phyloP scores from a whole-genome alignment of 345 rosid genomes.

The Citrus medica region DNA sequence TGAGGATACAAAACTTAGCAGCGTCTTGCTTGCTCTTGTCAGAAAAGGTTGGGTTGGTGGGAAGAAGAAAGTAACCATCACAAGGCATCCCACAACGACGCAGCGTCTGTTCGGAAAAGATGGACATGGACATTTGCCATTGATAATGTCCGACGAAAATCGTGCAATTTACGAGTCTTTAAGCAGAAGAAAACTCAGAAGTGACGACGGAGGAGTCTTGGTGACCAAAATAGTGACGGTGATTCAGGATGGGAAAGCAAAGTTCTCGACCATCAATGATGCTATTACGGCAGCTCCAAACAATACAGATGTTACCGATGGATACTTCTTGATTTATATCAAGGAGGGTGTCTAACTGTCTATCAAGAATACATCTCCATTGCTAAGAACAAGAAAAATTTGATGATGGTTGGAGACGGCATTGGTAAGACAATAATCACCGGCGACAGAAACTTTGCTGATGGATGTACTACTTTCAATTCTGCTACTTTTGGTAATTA shows the following conservation, averaged over 20 bases:
- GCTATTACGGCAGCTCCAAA: conserved; percentile 77
- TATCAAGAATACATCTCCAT: conserved; percentile 75
- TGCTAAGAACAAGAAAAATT: conserved; percentile 57
- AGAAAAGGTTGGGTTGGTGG: conserved; percentile 72
- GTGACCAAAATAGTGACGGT: conserved; percentile 65
- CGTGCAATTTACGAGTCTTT: conserved; percentile 54
- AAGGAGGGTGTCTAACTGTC: conserved; percentile 62
- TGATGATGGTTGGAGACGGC: conserved; percentile 89
- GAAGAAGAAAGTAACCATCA: conserved; percentile 23
- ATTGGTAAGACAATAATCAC: conserved; percentile 75
- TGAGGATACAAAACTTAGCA: conserved; percentile 68
- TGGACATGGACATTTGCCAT: conserved; percentile 39
- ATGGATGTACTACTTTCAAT: conserved; percentile 87
- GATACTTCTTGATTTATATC: conserved; percentile 76
- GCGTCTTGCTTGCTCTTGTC: conserved; percentile 71
- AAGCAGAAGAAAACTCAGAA: conserved; percentile 48
- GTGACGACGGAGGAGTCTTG: conserved; percentile 19
- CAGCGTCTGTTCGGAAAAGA: conserved; percentile 28
- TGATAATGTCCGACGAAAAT: conserved; percentile 49
- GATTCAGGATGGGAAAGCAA: conserved; percentile 62
- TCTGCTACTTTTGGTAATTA: conserved; percentile 77
- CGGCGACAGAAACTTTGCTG: conserved; percentile 73
- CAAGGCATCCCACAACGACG: conserved; percentile 26
- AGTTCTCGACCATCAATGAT: conserved; percentile 64
- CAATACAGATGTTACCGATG: conserved; percentile 43